A percentile compares a stretch with the other conserved stretches of the same genome.
These are phyloP conservation scores for Zasmidium citrigriseum DNA, from an alignment of 2,329 filamentous ascomycete genomes.

Conservation along the genomic window DNA sequence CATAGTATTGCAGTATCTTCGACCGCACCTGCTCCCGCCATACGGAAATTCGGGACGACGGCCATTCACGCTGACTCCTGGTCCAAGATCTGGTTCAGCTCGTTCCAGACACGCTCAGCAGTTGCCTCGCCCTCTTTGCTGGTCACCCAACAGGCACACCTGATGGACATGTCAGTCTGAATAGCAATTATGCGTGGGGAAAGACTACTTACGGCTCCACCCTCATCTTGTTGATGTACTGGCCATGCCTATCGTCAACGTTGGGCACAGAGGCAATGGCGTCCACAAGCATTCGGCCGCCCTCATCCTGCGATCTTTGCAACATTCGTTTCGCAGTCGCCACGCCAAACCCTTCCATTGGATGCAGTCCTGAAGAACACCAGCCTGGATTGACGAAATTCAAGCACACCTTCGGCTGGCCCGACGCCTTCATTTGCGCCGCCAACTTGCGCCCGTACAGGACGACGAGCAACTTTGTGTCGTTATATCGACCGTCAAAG, in stretches of 20 bases:
- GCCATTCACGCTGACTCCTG: neutral
- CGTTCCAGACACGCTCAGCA: slow-evolving; percentile 39
- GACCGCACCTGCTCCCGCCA: no score
- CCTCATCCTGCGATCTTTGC: slow-evolving; percentile 40
- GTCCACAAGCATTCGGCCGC: slow-evolving; percentile 34
- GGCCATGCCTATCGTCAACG: slow-evolving; percentile 37
- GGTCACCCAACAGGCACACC: slow-evolving; percentile 32
- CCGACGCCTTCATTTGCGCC: neutral
- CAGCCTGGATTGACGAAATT: slow-evolving; percentile 54
- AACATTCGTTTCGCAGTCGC: slow-evolving; percentile 28
- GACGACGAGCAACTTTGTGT: slow-evolving; percentile 24
- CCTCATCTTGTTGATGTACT: slow-evolving; percentile 41
- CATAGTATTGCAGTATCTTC: no score
- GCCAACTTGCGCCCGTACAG: slow-evolving; percentile 19
- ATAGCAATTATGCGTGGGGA: neutral
- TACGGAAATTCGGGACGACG: no score
- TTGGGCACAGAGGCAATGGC: slow-evolving; percentile 29
- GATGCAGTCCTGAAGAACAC: slow-evolving; percentile 39
- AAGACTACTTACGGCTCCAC: slow-evolving; percentile 13
- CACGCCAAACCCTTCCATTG: slow-evolving; percentile 14
- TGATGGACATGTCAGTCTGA: neutral
- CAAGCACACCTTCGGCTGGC: slow-evolving; percentile 40
- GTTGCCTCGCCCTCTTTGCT: slow-evolving; percentile 36
- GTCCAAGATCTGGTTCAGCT: slow-evolving; percentile 32
- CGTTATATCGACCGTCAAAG: slow-evolving; percentile 18